Evolutionary conservation across 306 rosid genomes (phyloP), one percentile per base, ranked within the genome.

Genomic region (Cicer pinnatifidum): DNA sequence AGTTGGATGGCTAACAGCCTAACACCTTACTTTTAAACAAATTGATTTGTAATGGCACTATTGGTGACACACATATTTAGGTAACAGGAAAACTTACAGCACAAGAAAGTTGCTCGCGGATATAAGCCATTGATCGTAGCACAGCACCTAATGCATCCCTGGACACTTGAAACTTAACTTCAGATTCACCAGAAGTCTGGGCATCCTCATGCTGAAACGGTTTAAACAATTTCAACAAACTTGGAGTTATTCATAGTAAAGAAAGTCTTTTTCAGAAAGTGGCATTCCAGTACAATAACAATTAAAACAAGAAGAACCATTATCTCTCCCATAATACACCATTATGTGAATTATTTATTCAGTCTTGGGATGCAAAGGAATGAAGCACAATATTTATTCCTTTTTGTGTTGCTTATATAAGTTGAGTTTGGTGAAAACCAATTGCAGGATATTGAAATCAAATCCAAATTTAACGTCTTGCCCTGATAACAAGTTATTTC

Each of bases 101-200:
- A 75, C 69, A 72, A 67, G 96, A 88, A 77, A 93, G 96, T 86
- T 93, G 98, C 89, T 94, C 95, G 0, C 96, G 97, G 62, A 89
- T 94, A 78, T 94, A 94, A 59, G 96, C 88, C 96, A 94, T 94
- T 77, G 97, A 94, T 82, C 96, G 89, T 37, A 91, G 86, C 90
- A 94, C 91, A 62, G 98, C 98, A 50, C 90, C 92, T 77, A 94
- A 83, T 54, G 98, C 92, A 63, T 94, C 96, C 86, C 75, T 89
- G 50, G 97, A 87, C 69, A 91, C 96, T 88, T 94, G 97, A 84
- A 91, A 94, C 80, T 94, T 91, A 45, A 91, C 95, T 81, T 91
- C 98, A 1, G 94, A 85, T 78, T 86, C 97, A 40, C 97, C 96
- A 74, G 97, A 77, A 78, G 81, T 83, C 80, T 88, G 95, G 1